These are phyloP conservation scores for Saturnispora zaruensis DNA, from an alignment of 805 yeast species.

Conservation along the genomic window DNA sequence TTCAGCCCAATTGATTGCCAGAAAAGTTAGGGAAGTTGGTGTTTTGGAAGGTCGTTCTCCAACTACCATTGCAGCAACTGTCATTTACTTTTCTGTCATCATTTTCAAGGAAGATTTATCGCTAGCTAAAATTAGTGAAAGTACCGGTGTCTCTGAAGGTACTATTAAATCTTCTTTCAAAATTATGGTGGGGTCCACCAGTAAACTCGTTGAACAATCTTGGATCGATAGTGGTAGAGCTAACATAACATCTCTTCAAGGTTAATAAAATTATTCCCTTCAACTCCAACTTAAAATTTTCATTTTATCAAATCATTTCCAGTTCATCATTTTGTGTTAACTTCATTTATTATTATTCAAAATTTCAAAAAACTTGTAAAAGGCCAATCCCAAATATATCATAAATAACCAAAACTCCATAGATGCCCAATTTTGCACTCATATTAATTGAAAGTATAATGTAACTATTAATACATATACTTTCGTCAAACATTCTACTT, in stretches of 20 bases:
- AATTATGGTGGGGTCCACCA: conserved; percentile 66
- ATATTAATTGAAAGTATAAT: not conserved
- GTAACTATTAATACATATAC: not conserved
- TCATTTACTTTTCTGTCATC: conserved; percentile 87
- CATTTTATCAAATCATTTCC: not conserved
- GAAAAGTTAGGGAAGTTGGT: conserved; percentile 82
- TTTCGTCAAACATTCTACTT: not conserved
- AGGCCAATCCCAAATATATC: not conserved
- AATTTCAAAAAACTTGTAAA: not conserved
- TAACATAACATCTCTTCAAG: conserved; percentile 19
- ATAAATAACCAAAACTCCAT: not conserved
- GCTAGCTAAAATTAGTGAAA: conserved; percentile 78
- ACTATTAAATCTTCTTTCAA: conserved; percentile 90
- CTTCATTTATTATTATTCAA: not conserved
- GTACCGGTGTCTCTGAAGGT: conserved; percentile 94
- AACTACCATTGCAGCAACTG: conserved; percentile 95
- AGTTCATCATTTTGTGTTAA: not conserved
- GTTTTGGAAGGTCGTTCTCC: conserved; percentile 96
- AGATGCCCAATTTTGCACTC: not conserved
- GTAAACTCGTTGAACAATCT: conserved; percentile 61
- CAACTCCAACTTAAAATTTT: not conserved
- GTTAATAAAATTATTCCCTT: not conserved
- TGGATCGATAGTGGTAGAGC: conserved; percentile 69
- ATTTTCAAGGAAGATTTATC: conserved; percentile 71
- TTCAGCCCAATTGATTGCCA: conserved; percentile 89